Percentiles rank a stretch among this genome's conserved stretches.
Evolutionary conservation across 2,329 filamentous ascomycete genomes (phyloP).

Genomic region (Pestalotiopsis sp.): DNA sequence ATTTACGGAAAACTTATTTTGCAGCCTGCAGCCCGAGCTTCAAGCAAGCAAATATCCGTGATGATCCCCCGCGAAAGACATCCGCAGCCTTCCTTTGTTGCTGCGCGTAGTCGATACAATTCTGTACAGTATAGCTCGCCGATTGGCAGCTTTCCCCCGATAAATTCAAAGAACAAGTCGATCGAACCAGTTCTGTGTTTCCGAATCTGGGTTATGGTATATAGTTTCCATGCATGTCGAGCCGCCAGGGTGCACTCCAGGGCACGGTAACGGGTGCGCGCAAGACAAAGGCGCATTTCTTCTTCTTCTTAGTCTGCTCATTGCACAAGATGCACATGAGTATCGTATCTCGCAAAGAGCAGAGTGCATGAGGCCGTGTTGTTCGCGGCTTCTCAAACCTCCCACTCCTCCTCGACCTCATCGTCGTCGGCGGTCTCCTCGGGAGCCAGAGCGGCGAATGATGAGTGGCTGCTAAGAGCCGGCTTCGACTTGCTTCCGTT

Average conservation of each 20-base stretch:
- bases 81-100: background rate
- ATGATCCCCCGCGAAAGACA: background rate
- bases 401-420: conserved; percentile 34
- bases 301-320: background rate
- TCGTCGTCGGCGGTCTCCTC: conserved; percentile 32
- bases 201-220: background rate
- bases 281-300: background rate
- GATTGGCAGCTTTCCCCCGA: background rate
- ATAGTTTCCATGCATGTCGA: background rate
- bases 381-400: conserved; percentile 26
- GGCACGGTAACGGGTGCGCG: background rate
- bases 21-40: background rate
- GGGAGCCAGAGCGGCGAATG: conserved; percentile 33
- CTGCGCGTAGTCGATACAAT: background rate
- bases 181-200: background rate
- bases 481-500: conserved; percentile 34
- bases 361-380: background rate
- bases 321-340: background rate
- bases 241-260: background rate
- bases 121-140: background rate
- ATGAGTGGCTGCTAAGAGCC: conserved; percentile 31
- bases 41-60: background rate
- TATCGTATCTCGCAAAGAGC: background rate
- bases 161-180: background rate
- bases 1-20: background rate